phyloP scores from a whole-genome alignment of 768 basidiomycete species.

The Hebeloma cylindrosporum region DNA sequence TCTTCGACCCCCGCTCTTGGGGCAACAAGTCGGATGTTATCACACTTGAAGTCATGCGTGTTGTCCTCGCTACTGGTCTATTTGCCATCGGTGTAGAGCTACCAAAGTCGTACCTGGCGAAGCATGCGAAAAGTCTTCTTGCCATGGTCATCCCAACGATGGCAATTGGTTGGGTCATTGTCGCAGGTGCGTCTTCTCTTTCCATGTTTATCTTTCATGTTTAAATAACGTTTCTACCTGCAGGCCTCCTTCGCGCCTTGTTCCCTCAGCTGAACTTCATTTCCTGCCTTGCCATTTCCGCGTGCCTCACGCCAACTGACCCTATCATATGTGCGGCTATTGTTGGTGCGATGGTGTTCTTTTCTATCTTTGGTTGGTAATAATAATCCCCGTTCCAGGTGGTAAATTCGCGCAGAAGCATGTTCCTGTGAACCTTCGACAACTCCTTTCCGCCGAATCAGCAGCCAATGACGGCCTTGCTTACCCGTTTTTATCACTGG shows the following conservation, averaged over 20 bases:
- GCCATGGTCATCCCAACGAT: no score
- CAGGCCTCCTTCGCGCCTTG: constrained; percentile 65
- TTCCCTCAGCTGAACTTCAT: constrained; percentile 73
- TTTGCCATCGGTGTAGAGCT: constrained; percentile 97
- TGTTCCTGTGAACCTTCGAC: no score
- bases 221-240: no score
- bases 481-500: constrained; percentile 86
- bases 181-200: no score
- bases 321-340: constrained; percentile 89
- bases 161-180: no score
- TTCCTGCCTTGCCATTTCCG: constrained; percentile 82
- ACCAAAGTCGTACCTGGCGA: constrained; percentile 78
- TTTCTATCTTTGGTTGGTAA: no score
- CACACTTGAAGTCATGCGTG: constrained; percentile 79
- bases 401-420: constrained; percentile 69
- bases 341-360: constrained; percentile 46
- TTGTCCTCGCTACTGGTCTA: constrained; percentile 88
- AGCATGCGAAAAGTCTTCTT: constrained; percentile 71
- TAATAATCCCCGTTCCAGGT: constrained; percentile 36
- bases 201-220: no score
- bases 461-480: constrained; percentile 96
- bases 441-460: constrained; percentile 83
- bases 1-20: constrained; percentile 83
- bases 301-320: constrained; percentile 92
- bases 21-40: constrained; percentile 50